A percentile compares a stretch with the other conserved stretches of the same genome.
Conservation (phyloP, 305 asterid genomes). For the Stenogyne calaminthoides region DNA sequence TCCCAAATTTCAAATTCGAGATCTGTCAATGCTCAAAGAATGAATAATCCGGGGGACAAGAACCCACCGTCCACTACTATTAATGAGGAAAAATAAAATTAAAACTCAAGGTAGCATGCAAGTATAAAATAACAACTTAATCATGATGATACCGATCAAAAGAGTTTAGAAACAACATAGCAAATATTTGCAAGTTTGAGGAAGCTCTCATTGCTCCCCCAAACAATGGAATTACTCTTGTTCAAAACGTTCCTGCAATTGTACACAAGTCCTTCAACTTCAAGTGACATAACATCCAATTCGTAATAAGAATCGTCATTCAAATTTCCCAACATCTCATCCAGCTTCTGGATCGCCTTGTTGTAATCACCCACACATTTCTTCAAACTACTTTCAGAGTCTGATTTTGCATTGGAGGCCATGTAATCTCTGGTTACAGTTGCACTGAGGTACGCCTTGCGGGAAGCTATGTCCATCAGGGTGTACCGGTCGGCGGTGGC, state of each 20-base stretch:
- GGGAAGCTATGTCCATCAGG: constrained; percentile 41
- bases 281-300: constrained; percentile 23
- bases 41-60: no score
- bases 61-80: no score
- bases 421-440: constrained; percentile 32
- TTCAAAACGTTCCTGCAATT: constrained; percentile 28
- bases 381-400: neutral
- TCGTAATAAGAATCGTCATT: constrained; percentile 35
- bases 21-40: no score
- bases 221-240: constrained; percentile 16
- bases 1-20: no score
- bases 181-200: constrained; percentile 37
- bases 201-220: constrained; percentile 26
- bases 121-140: no score
- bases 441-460: constrained; percentile 29
- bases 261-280: neutral
- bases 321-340: constrained; percentile 28
- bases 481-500: constrained; percentile 38
- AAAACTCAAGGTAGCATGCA: no score
- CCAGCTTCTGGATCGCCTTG: constrained; percentile 19
- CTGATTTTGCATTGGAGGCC: neutral
- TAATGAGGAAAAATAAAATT: no score
- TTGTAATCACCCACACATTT: constrained; percentile 35
- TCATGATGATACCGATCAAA: no score
- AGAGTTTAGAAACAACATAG: constrained; percentile 33